Evolutionary conservation across 179 eudicot genomes (phyloP).

Genomic region (Corrigiola litoralis): DNA sequence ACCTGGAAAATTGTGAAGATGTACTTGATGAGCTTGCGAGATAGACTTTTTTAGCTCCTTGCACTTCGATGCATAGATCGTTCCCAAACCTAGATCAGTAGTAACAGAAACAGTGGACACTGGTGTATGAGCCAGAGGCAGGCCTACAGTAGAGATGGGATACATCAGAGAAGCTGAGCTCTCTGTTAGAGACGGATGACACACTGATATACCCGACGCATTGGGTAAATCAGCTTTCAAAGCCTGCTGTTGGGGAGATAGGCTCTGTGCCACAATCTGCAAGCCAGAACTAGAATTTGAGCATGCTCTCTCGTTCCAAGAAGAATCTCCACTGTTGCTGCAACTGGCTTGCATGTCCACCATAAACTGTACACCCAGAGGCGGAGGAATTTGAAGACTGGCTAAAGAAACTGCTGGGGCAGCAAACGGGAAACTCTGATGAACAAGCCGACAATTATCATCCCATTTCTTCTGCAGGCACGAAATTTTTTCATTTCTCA

Average conservation of each 20-base stretch:
- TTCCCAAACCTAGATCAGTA: constrained; percentile 83
- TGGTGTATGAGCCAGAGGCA: constrained; percentile 26
- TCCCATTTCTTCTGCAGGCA: constrained; percentile 72
- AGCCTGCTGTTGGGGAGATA: constrained; percentile 22
- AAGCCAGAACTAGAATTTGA: constrained; percentile 35
- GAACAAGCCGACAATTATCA: constrained; percentile 61
- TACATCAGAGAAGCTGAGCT: constrained; percentile 15
- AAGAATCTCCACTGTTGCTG: constrained; percentile 31
- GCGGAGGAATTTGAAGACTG: constrained; percentile 32
- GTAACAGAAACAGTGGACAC: constrained; percentile 47
- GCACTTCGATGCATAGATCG: constrained; percentile 28
- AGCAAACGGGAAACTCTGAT: constrained; percentile 28
- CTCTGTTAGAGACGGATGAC: constrained; percentile 19
- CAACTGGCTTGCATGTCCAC: constrained; percentile 30
- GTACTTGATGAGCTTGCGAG: constrained; percentile 18
- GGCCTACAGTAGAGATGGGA: constrained; percentile 21
- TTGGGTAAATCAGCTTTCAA: constrained; percentile 25
- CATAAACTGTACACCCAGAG: constrained; percentile 28
- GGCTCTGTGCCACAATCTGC: constrained; percentile 25
- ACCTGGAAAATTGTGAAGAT: constrained; percentile 19
- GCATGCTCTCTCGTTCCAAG: constrained; percentile 30
- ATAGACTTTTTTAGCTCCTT: constrained; percentile 21
- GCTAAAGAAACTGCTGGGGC: constrained; percentile 26
- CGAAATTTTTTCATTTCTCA: constrained; percentile 36
- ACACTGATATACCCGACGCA: constrained; percentile 21